A percentile compares a stretch with the other conserved stretches of the same genome.
These are phyloP conservation scores for Citrullus colocynthis DNA, from an alignment of 306 rosid genomes.

Conservation along the genomic window DNA sequence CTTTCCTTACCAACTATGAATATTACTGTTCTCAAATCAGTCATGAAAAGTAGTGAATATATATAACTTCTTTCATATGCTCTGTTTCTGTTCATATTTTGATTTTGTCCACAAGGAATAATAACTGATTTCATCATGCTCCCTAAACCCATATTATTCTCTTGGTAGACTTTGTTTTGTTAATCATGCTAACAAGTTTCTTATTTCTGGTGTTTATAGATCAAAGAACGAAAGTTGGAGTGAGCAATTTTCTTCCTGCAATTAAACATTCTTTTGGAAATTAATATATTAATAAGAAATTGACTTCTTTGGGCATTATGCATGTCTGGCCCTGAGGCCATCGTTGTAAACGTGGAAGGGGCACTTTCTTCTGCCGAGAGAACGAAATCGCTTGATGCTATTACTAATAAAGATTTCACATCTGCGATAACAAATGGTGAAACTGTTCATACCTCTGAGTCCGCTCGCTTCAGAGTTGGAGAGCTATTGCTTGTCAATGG, in stretches of 20 bases:
- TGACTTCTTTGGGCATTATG: constrained; percentile 51
- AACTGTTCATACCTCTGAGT: constrained; percentile 39
- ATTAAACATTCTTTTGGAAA: constrained; percentile 18
- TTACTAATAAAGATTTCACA: constrained; percentile 24
- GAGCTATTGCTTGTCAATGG: constrained; percentile 55
- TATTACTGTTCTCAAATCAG: not conserved
- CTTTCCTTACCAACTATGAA: not conserved
- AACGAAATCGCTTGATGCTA: constrained; percentile 60
- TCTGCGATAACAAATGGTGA: constrained; percentile 37
- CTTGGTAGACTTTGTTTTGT: not conserved
- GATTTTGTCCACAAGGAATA: not conserved
- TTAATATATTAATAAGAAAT: constrained; percentile 29
- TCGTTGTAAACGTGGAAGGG: constrained; percentile 43
- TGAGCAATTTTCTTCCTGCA: constrained; percentile 12
- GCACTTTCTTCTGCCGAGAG: constrained; percentile 50
- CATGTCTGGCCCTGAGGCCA: constrained; percentile 98
- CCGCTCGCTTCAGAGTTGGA: constrained; percentile 53
- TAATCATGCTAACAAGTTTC: constrained; percentile 2
- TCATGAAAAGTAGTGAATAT: not conserved
- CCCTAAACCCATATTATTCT: not conserved
- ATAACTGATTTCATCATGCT: not conserved
- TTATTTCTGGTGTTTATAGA: constrained; percentile 18
- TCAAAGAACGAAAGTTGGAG: constrained; percentile 26
- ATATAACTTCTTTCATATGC: not conserved
- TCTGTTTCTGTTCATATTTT: not conserved